These are phyloP conservation scores for Salix exigua DNA, from an alignment of 345 rosid genomes.

Conservation along the genomic window DNA sequence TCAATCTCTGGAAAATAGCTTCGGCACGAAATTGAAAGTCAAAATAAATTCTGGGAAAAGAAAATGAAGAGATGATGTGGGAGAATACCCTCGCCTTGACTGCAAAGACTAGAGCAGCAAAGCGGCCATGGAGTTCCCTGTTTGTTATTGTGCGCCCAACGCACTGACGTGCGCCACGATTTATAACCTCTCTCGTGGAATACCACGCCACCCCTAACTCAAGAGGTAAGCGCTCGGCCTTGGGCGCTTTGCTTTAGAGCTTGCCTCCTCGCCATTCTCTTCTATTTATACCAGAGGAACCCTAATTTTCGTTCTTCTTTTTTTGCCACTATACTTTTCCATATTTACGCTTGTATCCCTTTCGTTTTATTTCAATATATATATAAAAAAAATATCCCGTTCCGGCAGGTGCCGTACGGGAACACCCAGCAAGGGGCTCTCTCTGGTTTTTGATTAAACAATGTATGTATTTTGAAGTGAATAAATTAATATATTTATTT, in stretches of 20 bases:
- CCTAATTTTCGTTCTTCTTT: neutral
- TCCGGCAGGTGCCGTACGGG: too few species aligned
- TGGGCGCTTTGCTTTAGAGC: slow-evolving; percentile 8
- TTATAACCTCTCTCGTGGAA: slow-evolving; percentile 43
- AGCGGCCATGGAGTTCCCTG: slow-evolving; percentile 43
- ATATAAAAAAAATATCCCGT: too few species aligned
- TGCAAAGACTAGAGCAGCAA: slow-evolving; percentile 38
- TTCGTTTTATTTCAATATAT: neutral
- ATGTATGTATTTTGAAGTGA: too few species aligned
- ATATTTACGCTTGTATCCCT: neutral
- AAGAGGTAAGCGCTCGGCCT: slow-evolving; percentile 61
- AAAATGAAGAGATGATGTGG: slow-evolving; percentile 23
- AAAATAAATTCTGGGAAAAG: too few species aligned
- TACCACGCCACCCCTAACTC: slow-evolving; percentile 51
- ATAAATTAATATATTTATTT: too few species aligned
- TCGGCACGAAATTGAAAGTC: too few species aligned
- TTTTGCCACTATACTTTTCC: neutral
- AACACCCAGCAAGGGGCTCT: too few species aligned
- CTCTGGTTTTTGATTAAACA: too few species aligned
- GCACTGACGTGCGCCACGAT: slow-evolving; percentile 50
- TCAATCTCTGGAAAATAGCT: too few species aligned
- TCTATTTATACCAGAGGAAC: neutral
- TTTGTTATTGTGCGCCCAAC: slow-evolving; percentile 41
- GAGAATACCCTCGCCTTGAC: slow-evolving; percentile 38
- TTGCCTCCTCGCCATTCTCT: too few species aligned